phyloP scores from a whole-genome alignment of 106 monocot genomes.

The Cymbidium sinense region DNA sequence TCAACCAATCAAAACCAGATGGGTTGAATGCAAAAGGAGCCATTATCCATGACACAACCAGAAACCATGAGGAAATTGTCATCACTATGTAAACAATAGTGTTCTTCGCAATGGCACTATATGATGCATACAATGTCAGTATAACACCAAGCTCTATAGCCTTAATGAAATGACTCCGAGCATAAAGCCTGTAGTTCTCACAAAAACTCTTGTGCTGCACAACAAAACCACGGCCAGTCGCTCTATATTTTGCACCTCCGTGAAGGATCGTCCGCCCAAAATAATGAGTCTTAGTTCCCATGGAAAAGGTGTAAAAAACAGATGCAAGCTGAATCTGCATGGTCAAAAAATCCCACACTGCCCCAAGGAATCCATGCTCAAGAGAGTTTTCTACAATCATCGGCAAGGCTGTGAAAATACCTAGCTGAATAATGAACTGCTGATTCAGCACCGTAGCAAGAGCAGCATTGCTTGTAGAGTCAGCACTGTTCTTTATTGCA shows the following conservation, averaged over 20 bases:
- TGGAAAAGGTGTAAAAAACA: slow-evolving; percentile 75
- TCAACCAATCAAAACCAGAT: slow-evolving; percentile 95
- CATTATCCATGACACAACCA: slow-evolving; percentile 86
- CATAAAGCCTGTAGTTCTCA: slow-evolving; percentile 93
- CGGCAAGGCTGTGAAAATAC: slow-evolving; percentile 59
- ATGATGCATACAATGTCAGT: slow-evolving; percentile 71
- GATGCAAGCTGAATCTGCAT: slow-evolving; percentile 94
- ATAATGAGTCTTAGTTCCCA: slow-evolving; percentile 58
- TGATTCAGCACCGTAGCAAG: slow-evolving; percentile 71
- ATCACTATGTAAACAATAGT: slow-evolving; percentile 83
- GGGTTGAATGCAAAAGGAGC: slow-evolving; percentile 91
- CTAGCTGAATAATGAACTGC: slow-evolving; percentile 56
- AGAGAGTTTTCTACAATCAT: slow-evolving; percentile 66
- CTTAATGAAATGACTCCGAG: slow-evolving; percentile 89
- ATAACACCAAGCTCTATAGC: slow-evolving; percentile 92
- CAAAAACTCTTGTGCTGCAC: slow-evolving; percentile 90
- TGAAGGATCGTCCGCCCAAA: slow-evolving; percentile 77
- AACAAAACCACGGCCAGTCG: slow-evolving; percentile 94
- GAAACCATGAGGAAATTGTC: slow-evolving; percentile 89
- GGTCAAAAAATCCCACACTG: slow-evolving; percentile 83
- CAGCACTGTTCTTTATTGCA: slow-evolving; percentile 28
- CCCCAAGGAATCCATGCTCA: slow-evolving; percentile 65
- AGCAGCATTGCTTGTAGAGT: slow-evolving; percentile 39
- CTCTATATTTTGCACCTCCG: slow-evolving; percentile 89
- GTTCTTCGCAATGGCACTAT: slow-evolving; percentile 55